Evolutionary conservation across 176 grass and related monocot species (phyloP).

Genomic region (Typha latifolia): DNA sequence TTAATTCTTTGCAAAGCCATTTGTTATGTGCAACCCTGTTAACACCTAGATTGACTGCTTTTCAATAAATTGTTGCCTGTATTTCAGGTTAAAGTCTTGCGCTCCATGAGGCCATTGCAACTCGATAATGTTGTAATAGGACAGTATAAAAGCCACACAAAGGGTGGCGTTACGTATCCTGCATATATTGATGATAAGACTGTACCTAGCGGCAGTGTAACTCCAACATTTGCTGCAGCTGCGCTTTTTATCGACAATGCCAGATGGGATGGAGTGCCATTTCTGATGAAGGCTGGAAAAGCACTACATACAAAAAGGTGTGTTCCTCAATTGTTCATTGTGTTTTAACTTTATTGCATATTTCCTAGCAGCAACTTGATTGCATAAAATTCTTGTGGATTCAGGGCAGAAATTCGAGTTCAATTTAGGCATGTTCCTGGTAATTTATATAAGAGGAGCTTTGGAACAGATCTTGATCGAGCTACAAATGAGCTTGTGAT

Average conservation of each 20-base stretch:
- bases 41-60: not conserved
- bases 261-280: constrained; percentile 95
- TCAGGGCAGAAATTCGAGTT: constrained; percentile 82
- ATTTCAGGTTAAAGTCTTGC: constrained; percentile 81
- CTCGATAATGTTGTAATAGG: constrained; percentile 74
- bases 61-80: constrained; percentile 4
- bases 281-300: constrained; percentile 97
- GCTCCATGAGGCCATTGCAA: constrained; percentile 78
- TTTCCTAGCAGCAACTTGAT: not conserved
- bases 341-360: not conserved
- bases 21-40: not conserved
- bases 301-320: constrained; percentile 74
- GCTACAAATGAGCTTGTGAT: constrained; percentile 94
- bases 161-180: constrained; percentile 53
- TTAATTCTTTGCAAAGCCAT: not conserved
- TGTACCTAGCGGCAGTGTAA: constrained; percentile 62
- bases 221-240: constrained; percentile 87
- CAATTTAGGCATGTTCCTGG: constrained; percentile 94
- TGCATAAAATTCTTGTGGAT: not conserved
- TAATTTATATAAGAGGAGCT: constrained; percentile 79
- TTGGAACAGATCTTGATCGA: constrained; percentile 79
- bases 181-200: constrained; percentile 84
- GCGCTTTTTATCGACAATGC: constrained; percentile 86
- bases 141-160: constrained; percentile 80
- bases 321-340: not conserved